Evolutionary conservation across 306 rosid genomes (phyloP), one percentile per base, ranked within the genome.

Genomic region (Lupinus albus): DNA sequence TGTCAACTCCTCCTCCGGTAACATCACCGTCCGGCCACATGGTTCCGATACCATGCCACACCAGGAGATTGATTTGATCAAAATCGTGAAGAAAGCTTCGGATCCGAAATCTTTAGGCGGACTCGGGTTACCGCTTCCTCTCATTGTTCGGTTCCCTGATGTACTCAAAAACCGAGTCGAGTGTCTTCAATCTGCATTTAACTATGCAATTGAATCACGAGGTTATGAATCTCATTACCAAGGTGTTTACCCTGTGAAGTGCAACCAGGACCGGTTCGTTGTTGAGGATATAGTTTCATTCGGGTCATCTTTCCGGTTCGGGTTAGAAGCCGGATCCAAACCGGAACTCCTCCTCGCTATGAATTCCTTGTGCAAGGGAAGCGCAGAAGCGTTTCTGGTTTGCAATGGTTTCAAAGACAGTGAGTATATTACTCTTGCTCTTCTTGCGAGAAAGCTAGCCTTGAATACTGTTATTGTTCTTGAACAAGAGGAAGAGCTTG

Each of bases 231-330:
- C 83, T 47, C 91, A 81, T 64, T 86, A 86, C 72, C 91, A 86
- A 78, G 91, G 91, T 2, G 88, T 86, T 56, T 86, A 74, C n/a
- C 91, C 91, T 3, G 91, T 86, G 32, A 86, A 86, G 55, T 86
- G 91, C 49, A 86, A 86, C 59, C 91, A 86, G 80, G 91, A 86
- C 78, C 77, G 91, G 62, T 86, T 84, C 49, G 82, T 86, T 6
- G 88, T 86, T 39, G 91, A 86, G 76, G 91, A 86, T 71, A 84
- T 86, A 20, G 86, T 86, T 8, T 55, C 51, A 64, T 79, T 81
- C 61, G 91, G 91, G 55, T 81, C 84, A 1, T 71, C 85, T 0
- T 86, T 79, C 65, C 85, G 91, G 61, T 86, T 86, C 58, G 91
- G 91, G 5, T 48, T 86, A 18, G 91, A 86, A 68, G 91, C 91